Evolutionary conservation across 768 basidiomycete genomes (phyloP).

Genomic region (Amyloporia xantha): DNA sequence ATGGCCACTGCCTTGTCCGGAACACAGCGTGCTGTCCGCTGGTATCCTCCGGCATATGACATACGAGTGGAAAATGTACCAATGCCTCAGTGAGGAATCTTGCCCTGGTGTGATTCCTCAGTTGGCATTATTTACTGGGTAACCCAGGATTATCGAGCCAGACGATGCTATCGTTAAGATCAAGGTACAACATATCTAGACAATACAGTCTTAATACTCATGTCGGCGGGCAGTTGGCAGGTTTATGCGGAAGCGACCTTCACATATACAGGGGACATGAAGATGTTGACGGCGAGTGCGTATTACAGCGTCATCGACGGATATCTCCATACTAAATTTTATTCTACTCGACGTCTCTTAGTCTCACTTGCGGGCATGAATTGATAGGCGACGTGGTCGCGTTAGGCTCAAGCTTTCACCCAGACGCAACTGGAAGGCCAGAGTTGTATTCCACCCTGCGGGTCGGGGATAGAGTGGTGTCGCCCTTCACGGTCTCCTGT

Average conservation of each 20-base stretch:
- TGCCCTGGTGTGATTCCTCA: too few species aligned
- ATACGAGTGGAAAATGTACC: slow-evolving; percentile 61
- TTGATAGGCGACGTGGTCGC: slow-evolving; percentile 67
- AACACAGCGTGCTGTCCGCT: slow-evolving; percentile 42
- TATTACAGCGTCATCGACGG: background rate
- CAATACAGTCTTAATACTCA: background rate
- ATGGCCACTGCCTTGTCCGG: too few species aligned
- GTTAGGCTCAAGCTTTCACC: slow-evolving; percentile 53
- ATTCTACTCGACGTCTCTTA: too few species aligned
- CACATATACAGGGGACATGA: slow-evolving; percentile 68
- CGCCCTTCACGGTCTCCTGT: slow-evolving; percentile 77
- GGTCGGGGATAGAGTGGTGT: slow-evolving; percentile 71
- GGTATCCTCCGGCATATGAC: slow-evolving; percentile 64
- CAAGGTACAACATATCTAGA: slow-evolving; percentile 34
- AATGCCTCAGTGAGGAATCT: slow-evolving; percentile 47
- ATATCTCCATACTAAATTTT: background rate
- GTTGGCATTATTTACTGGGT: too few species aligned
- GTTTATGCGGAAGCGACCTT: slow-evolving; percentile 68
- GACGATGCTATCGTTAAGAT: slow-evolving; percentile 79
- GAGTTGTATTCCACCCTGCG: slow-evolving; percentile 55
- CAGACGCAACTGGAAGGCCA: slow-evolving; percentile 42
- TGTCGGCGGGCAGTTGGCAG: slow-evolving; percentile 42
- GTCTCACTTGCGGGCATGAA: slow-evolving; percentile 69
- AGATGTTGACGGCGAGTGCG: slow-evolving; percentile 46
- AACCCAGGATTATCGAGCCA: slow-evolving; percentile 59